A percentile compares a stretch with the other conserved stretches of the same genome.
Conservation (phyloP, 177 flowering plant genomes). For the Tripterygium wilfordii region DNA sequence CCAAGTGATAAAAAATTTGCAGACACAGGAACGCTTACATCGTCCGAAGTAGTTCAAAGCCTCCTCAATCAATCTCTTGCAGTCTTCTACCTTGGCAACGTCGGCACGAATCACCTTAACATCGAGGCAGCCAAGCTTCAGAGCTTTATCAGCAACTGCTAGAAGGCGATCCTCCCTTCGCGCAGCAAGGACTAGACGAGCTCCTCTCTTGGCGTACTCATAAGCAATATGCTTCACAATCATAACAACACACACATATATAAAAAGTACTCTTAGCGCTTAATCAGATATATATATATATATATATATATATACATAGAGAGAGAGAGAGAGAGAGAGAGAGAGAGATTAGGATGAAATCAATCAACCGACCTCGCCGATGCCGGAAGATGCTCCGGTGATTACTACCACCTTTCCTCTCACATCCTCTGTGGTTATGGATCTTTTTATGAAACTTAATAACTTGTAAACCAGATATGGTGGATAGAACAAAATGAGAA, state of each 20-base stretch:
- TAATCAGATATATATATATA: too few species aligned
- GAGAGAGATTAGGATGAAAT: too few species aligned
- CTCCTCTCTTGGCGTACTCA: conserved; percentile 40
- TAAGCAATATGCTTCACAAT: conserved; percentile 35
- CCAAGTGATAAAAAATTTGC: too few species aligned
- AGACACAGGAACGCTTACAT: background rate
- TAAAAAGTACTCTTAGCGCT: too few species aligned
- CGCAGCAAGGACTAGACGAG: conserved; percentile 28
- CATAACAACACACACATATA: background rate
- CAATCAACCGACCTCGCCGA: conserved; percentile 19
- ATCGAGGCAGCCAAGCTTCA: conserved; percentile 22
- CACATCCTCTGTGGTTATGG: conserved; percentile 16
- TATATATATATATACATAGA: background rate
- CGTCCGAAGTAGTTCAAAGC: background rate
- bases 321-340: too few species aligned
- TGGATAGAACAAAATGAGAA: conserved; percentile 14
- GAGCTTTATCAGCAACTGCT: conserved; percentile 23
- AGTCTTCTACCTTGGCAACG: conserved; percentile 8
- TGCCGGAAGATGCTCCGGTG: conserved; percentile 39
- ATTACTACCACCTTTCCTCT: conserved; percentile 35
- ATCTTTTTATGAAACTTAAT: background rate
- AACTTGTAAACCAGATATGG: conserved; percentile 14
- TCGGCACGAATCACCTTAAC: conserved; percentile 27
- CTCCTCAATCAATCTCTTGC: background rate
- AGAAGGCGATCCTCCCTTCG: conserved; percentile 25